A percentile compares a stretch with the other conserved stretches of the same genome.
phyloP scores from a whole-genome alignment of 306 rosid genomes.

The Castanospermum australe region DNA sequence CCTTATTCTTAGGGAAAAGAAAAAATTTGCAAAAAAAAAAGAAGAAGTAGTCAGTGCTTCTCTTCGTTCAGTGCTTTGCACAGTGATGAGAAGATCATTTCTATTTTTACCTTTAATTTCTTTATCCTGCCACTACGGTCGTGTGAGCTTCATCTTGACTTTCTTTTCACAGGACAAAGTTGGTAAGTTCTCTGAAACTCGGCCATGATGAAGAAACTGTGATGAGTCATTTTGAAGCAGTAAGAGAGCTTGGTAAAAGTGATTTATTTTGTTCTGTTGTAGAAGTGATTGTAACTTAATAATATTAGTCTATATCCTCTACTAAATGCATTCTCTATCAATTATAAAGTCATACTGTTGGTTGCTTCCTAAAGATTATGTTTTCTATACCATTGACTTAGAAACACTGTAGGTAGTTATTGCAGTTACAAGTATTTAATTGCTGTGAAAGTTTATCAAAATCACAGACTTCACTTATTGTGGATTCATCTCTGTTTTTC shows the following conservation, averaged over 20 bases:
- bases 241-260: constrained; percentile 38
- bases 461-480: background rate
- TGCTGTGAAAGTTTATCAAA: background rate
- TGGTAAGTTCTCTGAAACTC: constrained; percentile 70
- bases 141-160: background rate
- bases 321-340: background rate
- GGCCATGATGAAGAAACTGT: constrained; percentile 28
- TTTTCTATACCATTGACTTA: background rate
- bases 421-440: background rate
- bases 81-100: background rate
- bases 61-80: background rate
- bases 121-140: background rate
- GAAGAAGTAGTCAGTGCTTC: background rate
- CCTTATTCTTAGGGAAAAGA: background rate
- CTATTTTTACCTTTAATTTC: background rate
- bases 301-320: background rate
- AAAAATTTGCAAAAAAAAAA: background rate
- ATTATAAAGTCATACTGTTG: background rate
- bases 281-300: background rate
- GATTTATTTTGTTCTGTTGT: constrained; percentile 5
- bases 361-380: background rate
- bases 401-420: background rate
- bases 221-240: constrained; percentile 41
- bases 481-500: background rate
- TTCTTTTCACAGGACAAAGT: constrained; percentile 86